Evolutionary conservation across 2,329 filamentous ascomycete species (phyloP).

Genomic region (Xylariaceae sp.): DNA sequence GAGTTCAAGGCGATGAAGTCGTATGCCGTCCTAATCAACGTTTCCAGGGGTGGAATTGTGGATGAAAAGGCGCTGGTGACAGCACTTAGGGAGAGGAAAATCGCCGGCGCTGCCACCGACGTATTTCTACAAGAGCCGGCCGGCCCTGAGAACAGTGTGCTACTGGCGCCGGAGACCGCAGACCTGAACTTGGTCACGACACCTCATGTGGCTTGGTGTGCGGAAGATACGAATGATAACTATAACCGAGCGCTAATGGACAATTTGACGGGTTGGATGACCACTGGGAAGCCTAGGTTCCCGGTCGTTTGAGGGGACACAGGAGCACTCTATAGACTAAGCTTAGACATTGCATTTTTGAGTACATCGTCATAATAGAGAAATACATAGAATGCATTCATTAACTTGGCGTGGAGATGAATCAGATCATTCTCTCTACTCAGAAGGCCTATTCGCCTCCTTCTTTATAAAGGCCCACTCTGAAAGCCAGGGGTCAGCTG

Average conservation of each 20-base stretch:
- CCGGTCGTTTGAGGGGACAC: slow-evolving; percentile 7
- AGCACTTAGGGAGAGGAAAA: slow-evolving; percentile 30
- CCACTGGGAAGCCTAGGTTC: slow-evolving; percentile 15
- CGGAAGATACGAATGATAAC: slow-evolving; percentile 13
- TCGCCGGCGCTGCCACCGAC: slow-evolving; percentile 36
- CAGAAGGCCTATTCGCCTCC: no score
- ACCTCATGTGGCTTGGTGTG: slow-evolving; percentile 1
- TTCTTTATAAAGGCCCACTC: no score
- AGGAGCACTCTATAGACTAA: no score
- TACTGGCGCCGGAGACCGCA: slow-evolving; percentile 13
- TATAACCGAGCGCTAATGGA: slow-evolving; percentile 23
- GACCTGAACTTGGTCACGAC: not conserved
- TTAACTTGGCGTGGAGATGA: no score
- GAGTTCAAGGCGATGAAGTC: slow-evolving; percentile 30
- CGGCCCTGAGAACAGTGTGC: slow-evolving; percentile 10
- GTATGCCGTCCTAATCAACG: slow-evolving; percentile 33
- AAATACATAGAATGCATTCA: no score
- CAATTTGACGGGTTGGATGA: slow-evolving; percentile 28
- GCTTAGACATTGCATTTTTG: no score
- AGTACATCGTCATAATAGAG: no score
- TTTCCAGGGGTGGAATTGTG: slow-evolving; percentile 37
- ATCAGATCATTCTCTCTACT: no score
- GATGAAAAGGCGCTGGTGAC: slow-evolving; percentile 34
- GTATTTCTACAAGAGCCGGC: slow-evolving; percentile 37
- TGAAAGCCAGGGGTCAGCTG: slow-evolving; percentile 5